A percentile compares a stretch with the other conserved stretches of the same genome.
Evolutionary conservation across 768 basidiomycete species (phyloP).

Genomic region (Crepidotus variabilis): DNA sequence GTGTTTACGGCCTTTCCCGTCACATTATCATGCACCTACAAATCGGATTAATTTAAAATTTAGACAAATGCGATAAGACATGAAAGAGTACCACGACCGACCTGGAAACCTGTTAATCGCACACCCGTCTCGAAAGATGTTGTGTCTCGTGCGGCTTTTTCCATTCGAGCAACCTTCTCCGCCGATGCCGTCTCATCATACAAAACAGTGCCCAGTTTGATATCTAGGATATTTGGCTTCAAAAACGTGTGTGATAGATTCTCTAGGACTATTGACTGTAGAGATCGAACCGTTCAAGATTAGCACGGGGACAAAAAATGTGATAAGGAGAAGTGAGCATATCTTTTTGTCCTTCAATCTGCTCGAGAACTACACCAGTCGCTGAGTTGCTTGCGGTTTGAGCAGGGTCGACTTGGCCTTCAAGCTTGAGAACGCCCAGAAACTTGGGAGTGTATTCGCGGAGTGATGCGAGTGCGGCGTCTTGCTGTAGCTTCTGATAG

Average conservation of each 20-base stretch:
- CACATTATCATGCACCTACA: constrained; percentile 68
- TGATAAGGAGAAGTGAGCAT: constrained; percentile 27
- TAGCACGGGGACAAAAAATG: constrained; percentile 1
- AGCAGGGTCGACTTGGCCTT: constrained; percentile 51
- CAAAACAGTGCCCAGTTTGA: constrained; percentile 91
- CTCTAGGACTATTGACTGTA: constrained; percentile 80
- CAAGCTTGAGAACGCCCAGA: constrained; percentile 70
- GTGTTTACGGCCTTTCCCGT: constrained; percentile 55
- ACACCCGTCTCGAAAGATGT: constrained; percentile 78
- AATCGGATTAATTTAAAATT: neutral
- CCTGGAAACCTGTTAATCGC: constrained; percentile 85
- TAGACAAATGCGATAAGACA: constrained; percentile 1
- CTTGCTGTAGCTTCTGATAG: constrained; percentile 53
- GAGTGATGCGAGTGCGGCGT: constrained; percentile 38
- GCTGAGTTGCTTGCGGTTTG: constrained; percentile 16
- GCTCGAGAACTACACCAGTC: constrained; percentile 23
- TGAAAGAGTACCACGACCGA: constrained; percentile 21
- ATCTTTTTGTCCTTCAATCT: constrained; percentile 41
- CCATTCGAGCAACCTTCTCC: constrained; percentile 81
- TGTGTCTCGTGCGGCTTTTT: constrained; percentile 58
- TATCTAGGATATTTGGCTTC: constrained; percentile 85
- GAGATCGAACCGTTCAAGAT: constrained; percentile 10
- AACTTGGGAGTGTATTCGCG: constrained; percentile 69
- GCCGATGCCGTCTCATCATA: constrained; percentile 63
- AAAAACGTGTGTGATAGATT: constrained; percentile 73